phyloP scores from a whole-genome alignment of 331 rosid genomes.

The Malus hybrid region DNA sequence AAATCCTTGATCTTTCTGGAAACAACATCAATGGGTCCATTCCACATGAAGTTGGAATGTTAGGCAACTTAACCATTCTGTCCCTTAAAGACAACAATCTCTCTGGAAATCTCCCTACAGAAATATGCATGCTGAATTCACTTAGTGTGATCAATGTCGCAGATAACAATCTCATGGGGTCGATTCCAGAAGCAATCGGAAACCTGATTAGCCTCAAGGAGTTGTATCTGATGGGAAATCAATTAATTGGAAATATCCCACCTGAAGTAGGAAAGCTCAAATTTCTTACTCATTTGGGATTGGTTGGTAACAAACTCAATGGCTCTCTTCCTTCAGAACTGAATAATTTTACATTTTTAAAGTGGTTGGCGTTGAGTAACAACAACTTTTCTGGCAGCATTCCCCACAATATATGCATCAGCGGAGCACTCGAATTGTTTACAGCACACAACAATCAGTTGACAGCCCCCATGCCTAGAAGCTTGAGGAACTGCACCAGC shows the following conservation, averaged over 20 bases:
- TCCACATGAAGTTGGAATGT: background rate
- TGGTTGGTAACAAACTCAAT: background rate
- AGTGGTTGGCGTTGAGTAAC: background rate
- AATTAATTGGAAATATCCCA: slow-evolving; percentile 11
- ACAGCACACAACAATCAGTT: slow-evolving; percentile 7
- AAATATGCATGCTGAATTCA: background rate
- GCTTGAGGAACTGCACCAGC: slow-evolving; percentile 19
- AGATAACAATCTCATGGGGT: background rate
- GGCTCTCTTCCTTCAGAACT: slow-evolving; percentile 8
- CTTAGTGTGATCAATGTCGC: background rate
- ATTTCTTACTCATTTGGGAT: background rate
- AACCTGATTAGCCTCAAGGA: background rate
- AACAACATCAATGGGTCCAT: slow-evolving; percentile 1
- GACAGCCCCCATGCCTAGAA: slow-evolving; percentile 9
- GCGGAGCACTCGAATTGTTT: background rate
- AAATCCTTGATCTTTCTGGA: background rate
- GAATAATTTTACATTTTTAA: slow-evolving; percentile 10
- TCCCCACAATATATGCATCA: background rate
- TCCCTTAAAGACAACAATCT: background rate
- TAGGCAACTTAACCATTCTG: background rate
- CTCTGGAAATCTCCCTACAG: slow-evolving; percentile 8
- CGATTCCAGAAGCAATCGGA: slow-evolving; percentile 6
- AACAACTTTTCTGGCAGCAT: slow-evolving; percentile 13
- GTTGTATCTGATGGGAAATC: slow-evolving; percentile 2
- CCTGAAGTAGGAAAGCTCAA: slow-evolving; percentile 1